Percentiles rank a stretch among this genome's conserved stretches.
These are phyloP conservation scores for Solanum boliviense DNA, from an alignment of 257 asterid genomes.

Conservation along the genomic window DNA sequence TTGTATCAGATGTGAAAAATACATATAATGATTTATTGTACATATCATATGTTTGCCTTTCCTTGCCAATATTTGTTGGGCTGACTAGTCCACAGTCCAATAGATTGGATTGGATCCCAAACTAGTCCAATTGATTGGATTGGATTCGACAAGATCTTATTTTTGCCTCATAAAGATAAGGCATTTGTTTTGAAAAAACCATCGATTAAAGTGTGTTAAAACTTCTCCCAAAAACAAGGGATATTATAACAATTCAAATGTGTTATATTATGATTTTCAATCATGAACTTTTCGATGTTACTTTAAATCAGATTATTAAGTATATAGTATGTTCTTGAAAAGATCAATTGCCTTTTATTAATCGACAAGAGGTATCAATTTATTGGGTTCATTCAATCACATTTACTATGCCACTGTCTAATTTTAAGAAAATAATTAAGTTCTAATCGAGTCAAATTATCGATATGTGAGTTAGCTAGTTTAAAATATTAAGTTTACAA, in stretches of 20 bases:
- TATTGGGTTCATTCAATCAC: not conserved
- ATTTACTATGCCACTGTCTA: not conserved
- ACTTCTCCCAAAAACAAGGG: not conserved
- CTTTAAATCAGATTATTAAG: not conserved
- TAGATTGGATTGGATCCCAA: too few relatives aligned
- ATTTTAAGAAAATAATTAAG: not conserved
- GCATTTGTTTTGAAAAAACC: too few relatives aligned
- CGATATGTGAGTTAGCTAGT: not conserved
- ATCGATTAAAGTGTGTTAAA: not conserved
- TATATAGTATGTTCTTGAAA: not conserved
- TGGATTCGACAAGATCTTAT: too few relatives aligned
- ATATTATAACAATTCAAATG: not conserved
- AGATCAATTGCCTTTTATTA: not conserved
- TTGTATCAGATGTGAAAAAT: too few relatives aligned
- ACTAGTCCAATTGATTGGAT: too few relatives aligned
- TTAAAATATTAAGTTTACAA: not conserved
- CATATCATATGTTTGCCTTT: too few relatives aligned
- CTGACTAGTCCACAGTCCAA: not conserved
- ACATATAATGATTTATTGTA: too few relatives aligned
- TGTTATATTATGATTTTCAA: not conserved
- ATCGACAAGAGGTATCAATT: not conserved
- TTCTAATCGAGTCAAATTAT: not conserved
- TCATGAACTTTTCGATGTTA: not conserved
- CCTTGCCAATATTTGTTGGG: not conserved
- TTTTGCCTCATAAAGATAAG: too few relatives aligned